Conservation (phyloP, 2,329 filamentous ascomycete genomes). For the Fusarium denticulatum region DNA sequence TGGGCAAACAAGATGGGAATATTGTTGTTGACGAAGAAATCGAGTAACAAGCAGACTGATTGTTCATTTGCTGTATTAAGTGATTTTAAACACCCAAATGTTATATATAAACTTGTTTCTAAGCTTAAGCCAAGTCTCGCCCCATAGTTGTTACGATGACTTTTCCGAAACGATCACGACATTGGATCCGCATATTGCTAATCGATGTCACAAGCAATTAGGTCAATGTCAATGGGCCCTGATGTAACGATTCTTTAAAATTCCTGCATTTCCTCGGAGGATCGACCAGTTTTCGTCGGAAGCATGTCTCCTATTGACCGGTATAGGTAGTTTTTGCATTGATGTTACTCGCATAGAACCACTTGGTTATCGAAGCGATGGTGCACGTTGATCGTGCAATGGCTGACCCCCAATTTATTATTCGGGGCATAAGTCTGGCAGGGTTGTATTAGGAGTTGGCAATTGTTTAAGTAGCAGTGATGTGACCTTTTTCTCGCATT, state of each 20-base stretch:
- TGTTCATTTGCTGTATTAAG: fast-evolving
- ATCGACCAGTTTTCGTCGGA: neutral
- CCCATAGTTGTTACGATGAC: neutral
- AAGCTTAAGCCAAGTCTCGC: neutral
- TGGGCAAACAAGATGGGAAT: fast-evolving
- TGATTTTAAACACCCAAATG: too few relatives aligned
- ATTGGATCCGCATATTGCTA: neutral
- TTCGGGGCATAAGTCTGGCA: neutral
- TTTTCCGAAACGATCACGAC: neutral
- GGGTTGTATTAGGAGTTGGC: fast-evolving
- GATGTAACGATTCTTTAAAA: neutral
- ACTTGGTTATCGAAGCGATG: neutral
- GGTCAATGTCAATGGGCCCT: neutral
- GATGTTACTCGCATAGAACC: neutral
- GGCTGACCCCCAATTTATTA: neutral
- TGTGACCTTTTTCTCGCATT: neutral
- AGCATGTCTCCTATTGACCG: neutral
- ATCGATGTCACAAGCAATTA: neutral
- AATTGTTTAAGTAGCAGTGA: neutral
- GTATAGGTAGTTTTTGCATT: neutral
- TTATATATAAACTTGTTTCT: neutral
- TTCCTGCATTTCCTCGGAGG: neutral
- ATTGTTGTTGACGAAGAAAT: too few relatives aligned
- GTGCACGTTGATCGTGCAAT: neutral
- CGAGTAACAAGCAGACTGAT: fast-evolving